Evolutionary conservation across 257 asterid species (phyloP).

Genomic region (Penstemon davidsonii): DNA sequence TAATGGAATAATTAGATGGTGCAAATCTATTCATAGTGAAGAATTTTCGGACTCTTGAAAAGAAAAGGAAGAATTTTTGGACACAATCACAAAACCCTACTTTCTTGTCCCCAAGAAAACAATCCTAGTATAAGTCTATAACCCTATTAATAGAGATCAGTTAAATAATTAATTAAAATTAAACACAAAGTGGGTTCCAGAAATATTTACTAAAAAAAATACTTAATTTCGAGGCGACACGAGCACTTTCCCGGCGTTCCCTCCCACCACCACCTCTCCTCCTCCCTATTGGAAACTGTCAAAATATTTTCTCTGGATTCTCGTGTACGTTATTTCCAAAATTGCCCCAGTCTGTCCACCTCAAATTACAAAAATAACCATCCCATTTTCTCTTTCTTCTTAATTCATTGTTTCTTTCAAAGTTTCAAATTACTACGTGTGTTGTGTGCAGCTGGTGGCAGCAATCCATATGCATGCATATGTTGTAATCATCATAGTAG

Average conservation of each 20-base stretch:
- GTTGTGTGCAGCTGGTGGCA: slow-evolving; percentile 2
- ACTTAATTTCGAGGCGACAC: slow-evolving; percentile 75
- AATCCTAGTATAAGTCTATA: slow-evolving; percentile 24
- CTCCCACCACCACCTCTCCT: slow-evolving; percentile 48
- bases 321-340: slow-evolving; percentile 37
- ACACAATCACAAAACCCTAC: slow-evolving; percentile 27
- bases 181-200: slow-evolving; percentile 25
- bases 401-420: neutral
- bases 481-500: neutral
- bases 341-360: slow-evolving; percentile 41
- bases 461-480: neutral
- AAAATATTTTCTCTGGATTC: slow-evolving; percentile 36
- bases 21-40: neutral
- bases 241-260: slow-evolving; percentile 76
- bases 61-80: neutral
- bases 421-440: neutral
- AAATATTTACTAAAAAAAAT: slow-evolving; percentile 19
- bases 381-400: neutral
- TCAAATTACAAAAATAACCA: slow-evolving; percentile 20
- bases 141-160: neutral
- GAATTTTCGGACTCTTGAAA: too few species aligned
- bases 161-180: neutral
- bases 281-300: slow-evolving; percentile 39
- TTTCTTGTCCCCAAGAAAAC: slow-evolving; percentile 35
- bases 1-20: too few species aligned